A percentile compares a stretch with the other conserved stretches of the same genome.
phyloP scores from a whole-genome alignment of 345 rosid species.

The Citrus cavaleriei region DNA sequence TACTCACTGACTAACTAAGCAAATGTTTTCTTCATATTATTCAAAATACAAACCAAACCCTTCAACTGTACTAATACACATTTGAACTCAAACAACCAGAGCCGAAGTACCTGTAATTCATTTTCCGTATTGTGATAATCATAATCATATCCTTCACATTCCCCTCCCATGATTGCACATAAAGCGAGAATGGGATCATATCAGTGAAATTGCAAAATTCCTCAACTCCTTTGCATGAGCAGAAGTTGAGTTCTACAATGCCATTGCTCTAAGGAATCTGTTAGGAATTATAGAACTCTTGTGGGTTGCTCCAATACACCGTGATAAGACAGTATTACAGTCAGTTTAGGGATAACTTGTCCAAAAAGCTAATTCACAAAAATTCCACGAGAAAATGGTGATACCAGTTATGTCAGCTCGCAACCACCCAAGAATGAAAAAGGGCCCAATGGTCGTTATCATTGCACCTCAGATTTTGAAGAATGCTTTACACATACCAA shows the following conservation, averaged over 20 bases:
- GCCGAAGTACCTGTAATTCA: not conserved
- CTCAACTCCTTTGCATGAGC: not conserved
- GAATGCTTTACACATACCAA: constrained; percentile 80
- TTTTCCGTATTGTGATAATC: not conserved
- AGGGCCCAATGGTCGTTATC: not conserved
- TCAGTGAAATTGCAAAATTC: not conserved
- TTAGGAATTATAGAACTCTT: not conserved
- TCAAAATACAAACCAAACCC: not conserved
- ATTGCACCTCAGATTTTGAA: constrained; percentile 23
- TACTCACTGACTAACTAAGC: not conserved
- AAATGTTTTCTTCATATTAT: not conserved
- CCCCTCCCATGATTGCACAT: not conserved
- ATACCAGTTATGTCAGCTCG: not conserved
- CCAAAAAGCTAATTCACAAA: not conserved
- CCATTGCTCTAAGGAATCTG: not conserved
- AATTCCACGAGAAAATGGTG: not conserved
- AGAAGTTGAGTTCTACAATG: not conserved
- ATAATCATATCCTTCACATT: not conserved
- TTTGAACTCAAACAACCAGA: not conserved
- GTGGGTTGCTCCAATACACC: not conserved
- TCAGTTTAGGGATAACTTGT: not conserved
- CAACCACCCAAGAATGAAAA: not conserved
- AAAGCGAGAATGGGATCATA: not conserved
- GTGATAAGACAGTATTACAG: not conserved
- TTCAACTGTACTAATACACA: not conserved